A percentile compares a stretch with the other conserved stretches of the same genome.
Conservation (phyloP, 1,284 basidiomycete genomes). For the Volvariella surrecta region DNA sequence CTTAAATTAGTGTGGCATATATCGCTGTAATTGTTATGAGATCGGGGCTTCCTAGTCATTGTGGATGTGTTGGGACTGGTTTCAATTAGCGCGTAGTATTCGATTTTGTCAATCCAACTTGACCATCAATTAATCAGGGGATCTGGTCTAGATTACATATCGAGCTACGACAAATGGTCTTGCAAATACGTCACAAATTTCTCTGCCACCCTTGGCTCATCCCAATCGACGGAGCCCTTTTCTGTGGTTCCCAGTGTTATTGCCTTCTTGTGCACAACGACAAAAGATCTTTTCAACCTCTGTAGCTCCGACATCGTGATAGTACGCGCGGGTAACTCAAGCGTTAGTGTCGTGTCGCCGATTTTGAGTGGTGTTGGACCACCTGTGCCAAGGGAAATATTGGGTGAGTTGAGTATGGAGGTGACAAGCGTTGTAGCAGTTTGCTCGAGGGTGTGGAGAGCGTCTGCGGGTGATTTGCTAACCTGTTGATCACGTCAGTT, state of each 20-base stretch:
- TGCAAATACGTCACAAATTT: slow-evolving; percentile 80
- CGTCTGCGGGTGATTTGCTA: slow-evolving; percentile 73
- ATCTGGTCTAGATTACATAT: not conserved
- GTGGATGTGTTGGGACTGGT: no score
- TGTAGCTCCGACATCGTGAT: slow-evolving; percentile 82
- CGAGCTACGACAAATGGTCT: slow-evolving; percentile 39
- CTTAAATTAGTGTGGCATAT: no score
- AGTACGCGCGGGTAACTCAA: slow-evolving; percentile 47
- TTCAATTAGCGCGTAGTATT: no score
- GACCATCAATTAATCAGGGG: not conserved
- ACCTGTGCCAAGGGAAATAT: slow-evolving; percentile 22
- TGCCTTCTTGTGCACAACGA: slow-evolving; percentile 81
- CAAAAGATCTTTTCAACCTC: slow-evolving; percentile 82
- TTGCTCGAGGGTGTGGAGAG: slow-evolving; percentile 70
- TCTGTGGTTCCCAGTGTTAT: slow-evolving; percentile 79
- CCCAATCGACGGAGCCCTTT: slow-evolving; percentile 71
- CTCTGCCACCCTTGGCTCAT: slow-evolving; percentile 58
- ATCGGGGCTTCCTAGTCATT: no score
- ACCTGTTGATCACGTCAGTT: slow-evolving; percentile 33
- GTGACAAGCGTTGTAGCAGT: slow-evolving; percentile 61
- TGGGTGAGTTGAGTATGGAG: slow-evolving; percentile 39
- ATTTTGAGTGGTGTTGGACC: slow-evolving; percentile 28
- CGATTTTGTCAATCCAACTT: no score
- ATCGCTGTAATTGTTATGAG: no score
- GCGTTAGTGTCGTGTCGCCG: slow-evolving; percentile 42